Base-by-base conservation (phyloP, 2,329 filamentous ascomycete genomes). In the Meredithiella fracta region DNA sequence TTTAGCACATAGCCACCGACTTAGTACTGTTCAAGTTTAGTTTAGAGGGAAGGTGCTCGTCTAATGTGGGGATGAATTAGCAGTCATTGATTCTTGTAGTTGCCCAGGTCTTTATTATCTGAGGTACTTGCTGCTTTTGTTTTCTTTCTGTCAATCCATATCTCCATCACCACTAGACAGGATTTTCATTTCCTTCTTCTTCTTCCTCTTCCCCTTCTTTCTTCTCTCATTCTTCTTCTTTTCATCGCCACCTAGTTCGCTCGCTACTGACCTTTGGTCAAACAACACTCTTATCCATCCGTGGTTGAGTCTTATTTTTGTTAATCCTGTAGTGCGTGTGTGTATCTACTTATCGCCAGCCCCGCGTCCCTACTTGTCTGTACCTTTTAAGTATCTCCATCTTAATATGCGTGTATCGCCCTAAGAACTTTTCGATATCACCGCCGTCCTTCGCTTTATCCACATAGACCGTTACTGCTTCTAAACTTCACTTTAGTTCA, bases 181-280 rank as follows among this genome's bases (percentile, higher is more conserved):
- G 29, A 51, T 29, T 51, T 51, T 5, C 29, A 47, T 37, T 51
- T 53, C 38, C 34, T 50, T 58, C 22, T 53, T 51, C 29, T 44
- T 58, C 49, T 51, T 55, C 51, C 50, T 53, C 47, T 55, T 29
- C 25, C 37, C 26, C 34, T 55, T 51, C 26, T 55, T 38, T 17
- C 44, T 53, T 58, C 51, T 20, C 34, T 51, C n/a, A n/a, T n/a
- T 51, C 23, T 57, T 50, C 34, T 22, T 31, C 47, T 53, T 26
- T 55, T 55, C 8, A 23, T 56, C 58, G 47, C 51, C 42, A 49
- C 44, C 25, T 20, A 38, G 22, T 51, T 34, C 54, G 49, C n/a
- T 59, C 59, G 55, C 55, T 53, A 51, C 40, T 53, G 52, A 54
- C 23, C 52, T 44, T 44, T 54, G 37, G 52, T 54, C 34, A 20